Conservation (phyloP, 2,329 filamentous ascomycete genomes). For the Nigrospora oryzae region DNA sequence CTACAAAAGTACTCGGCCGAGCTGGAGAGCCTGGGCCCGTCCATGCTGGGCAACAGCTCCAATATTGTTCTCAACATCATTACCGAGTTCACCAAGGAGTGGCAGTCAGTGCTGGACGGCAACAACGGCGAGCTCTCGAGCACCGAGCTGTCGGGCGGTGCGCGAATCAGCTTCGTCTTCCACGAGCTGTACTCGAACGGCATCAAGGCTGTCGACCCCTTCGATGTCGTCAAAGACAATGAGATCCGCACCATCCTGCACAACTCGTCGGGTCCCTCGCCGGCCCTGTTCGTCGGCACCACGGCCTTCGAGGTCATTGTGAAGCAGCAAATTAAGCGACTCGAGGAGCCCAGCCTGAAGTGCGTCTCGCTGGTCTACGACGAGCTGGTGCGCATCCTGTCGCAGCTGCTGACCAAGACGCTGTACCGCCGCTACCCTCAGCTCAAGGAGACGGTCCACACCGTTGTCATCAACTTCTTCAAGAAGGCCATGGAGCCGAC, state of each 20-base stretch:
- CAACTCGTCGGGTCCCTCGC: slow-evolving; percentile 98
- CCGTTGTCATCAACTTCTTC: slow-evolving; percentile 87
- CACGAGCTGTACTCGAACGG: slow-evolving; percentile 97
- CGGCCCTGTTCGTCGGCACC: slow-evolving; percentile 92
- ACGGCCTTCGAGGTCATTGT: slow-evolving; percentile 98
- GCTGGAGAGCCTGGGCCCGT: slow-evolving; percentile 77
- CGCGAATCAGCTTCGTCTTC: slow-evolving; percentile 98
- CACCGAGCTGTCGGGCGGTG: slow-evolving; percentile 88
- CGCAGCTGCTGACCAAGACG: slow-evolving; percentile 79
- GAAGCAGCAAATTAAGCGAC: slow-evolving; percentile 93
- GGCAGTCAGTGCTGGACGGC: slow-evolving; percentile 89
- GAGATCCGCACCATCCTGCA: slow-evolving; percentile 96
- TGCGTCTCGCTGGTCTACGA: slow-evolving; percentile 97
- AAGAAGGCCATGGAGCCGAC: slow-evolving; percentile 98
- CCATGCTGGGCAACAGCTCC: slow-evolving; percentile 88
- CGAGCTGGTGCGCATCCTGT: slow-evolving; percentile 90
- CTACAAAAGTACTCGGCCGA: slow-evolving; percentile 86
- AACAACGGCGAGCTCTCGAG: slow-evolving; percentile 96
- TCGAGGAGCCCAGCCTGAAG: slow-evolving; percentile 95
- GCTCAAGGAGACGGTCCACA: slow-evolving; percentile 94
- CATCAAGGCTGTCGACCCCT: slow-evolving; percentile 94
- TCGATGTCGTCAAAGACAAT: slow-evolving; percentile 93
- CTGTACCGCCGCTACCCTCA: slow-evolving; percentile 88
- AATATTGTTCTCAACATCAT: slow-evolving; percentile 99
- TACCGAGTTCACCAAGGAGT: slow-evolving; percentile 97